Percentiles rank a stretch among this genome's conserved stretches.
Evolutionary conservation across 2,329 filamentous ascomycete genomes (phyloP).

Genomic region (Beauveria pseudobassiana): DNA sequence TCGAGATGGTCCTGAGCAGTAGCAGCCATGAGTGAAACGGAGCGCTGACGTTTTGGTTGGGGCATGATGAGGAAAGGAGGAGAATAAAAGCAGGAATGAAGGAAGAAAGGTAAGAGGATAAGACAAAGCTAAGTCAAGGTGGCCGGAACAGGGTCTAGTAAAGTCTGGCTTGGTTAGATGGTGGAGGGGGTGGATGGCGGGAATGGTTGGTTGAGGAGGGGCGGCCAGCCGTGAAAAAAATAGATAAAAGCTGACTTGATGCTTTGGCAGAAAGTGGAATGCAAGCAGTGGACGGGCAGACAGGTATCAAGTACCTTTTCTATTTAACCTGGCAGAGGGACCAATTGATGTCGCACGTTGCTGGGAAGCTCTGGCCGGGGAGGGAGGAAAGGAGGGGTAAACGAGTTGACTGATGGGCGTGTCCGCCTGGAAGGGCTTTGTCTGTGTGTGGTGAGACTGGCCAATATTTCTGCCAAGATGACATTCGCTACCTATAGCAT

Average conservation of each 20-base stretch:
- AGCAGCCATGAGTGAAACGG: slow-evolving; percentile 41
- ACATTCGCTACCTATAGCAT: too few species aligned
- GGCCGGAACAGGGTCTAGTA: slow-evolving; percentile 1
- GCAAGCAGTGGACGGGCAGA: slow-evolving; percentile 4
- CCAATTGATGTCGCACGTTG: slow-evolving; percentile 9
- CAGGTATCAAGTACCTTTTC: neutral
- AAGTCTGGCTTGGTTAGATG: neutral
- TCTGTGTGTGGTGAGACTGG: neutral
- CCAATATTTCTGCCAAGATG: neutral
- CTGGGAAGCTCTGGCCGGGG: neutral
- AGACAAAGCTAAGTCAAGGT: neutral
- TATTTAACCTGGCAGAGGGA: neutral
- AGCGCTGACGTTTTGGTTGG: slow-evolving; percentile 24
- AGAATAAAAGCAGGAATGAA: neutral
- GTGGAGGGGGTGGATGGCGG: slow-evolving; percentile 2
- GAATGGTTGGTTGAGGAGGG: slow-evolving; percentile 10
- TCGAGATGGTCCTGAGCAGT: slow-evolving; percentile 81
- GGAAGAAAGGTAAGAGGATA: neutral
- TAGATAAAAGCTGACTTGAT: neutral
- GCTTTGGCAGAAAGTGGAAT: slow-evolving; percentile 2
- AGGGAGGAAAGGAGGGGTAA: neutral
- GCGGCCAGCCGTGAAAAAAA: neutral
- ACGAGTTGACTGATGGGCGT: neutral
- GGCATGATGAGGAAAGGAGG: slow-evolving; percentile 24
- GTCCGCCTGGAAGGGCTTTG: too few species aligned